phyloP scores from a whole-genome alignment of 371 early-diverging fungal species.

The Lichtheimia ramosa region DNA sequence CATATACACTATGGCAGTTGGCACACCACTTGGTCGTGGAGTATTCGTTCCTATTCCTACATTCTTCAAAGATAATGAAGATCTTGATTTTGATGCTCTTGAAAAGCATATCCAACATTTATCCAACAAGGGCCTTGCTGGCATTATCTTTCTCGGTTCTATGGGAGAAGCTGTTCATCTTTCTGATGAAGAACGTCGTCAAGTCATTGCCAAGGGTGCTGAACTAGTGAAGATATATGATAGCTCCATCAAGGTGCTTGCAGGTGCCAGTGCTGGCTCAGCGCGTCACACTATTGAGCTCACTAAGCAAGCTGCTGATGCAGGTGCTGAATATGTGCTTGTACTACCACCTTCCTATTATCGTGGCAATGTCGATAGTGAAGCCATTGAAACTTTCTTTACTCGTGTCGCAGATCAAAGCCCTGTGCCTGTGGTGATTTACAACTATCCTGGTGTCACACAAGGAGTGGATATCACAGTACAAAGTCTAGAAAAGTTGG shows the following conservation, averaged over 20 bases:
- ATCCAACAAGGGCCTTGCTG: constrained; percentile 39
- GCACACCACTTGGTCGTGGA: constrained; percentile 19
- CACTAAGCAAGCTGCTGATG: constrained; percentile 30
- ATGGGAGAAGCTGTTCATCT: constrained; percentile 49
- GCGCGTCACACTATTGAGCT: constrained; percentile 36
- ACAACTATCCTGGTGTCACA: constrained; percentile 52
- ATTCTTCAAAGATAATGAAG: constrained; percentile 47
- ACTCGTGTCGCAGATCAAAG: constrained; percentile 39
- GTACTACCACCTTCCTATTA: constrained; percentile 50
- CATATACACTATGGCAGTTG: constrained; percentile 8
- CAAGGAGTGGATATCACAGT: constrained; percentile 45
- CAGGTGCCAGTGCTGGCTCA: constrained; percentile 39
- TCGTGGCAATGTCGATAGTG: constrained; percentile 25
- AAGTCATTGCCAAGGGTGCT: constrained; percentile 25
- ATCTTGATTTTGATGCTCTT: constrained; percentile 40
- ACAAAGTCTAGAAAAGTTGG: constrained; percentile 22
- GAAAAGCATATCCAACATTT: constrained; percentile 40
- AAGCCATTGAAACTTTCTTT: constrained; percentile 32
- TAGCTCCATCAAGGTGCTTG: constrained; percentile 31
- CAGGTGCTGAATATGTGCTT: constrained; percentile 38
- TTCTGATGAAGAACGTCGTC: constrained; percentile 34
- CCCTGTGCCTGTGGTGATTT: constrained; percentile 45
- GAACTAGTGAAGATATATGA: constrained; percentile 31
- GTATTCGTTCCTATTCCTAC: constrained; percentile 48
- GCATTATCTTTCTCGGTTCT: constrained; percentile 47